Evolutionary conservation across 441 rosid species (phyloP).

Genomic region (Erysimum cheiri): DNA sequence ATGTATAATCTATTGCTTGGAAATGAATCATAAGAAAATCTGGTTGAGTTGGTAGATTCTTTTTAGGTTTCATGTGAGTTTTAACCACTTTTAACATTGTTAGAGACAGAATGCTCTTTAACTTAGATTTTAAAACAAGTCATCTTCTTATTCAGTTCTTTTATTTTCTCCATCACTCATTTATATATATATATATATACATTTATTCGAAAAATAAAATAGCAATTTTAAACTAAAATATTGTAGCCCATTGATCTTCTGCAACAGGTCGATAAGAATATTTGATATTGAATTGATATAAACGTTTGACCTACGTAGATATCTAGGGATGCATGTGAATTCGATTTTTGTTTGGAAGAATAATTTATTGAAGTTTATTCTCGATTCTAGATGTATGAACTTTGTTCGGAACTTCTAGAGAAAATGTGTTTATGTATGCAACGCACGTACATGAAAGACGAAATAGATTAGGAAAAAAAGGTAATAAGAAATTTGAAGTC

Average conservation of each 20-base stretch:
- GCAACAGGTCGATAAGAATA: not conserved
- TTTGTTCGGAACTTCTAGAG: too few species aligned
- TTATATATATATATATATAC: not conserved
- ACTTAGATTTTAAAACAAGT: constrained; percentile 49
- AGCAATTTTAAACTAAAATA: not conserved
- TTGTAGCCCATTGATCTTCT: not conserved
- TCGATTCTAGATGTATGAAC: too few species aligned
- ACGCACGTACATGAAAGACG: not conserved
- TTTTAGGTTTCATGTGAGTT: constrained; percentile 29
- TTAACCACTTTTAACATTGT: constrained; percentile 17
- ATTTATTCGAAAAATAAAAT: not conserved
- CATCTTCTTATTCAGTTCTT: constrained; percentile 4
- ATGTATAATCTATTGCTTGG: constrained; percentile 21
- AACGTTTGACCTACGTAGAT: too few species aligned
- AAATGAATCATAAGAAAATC: constrained; percentile 22
- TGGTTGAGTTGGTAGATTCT: constrained; percentile 32
- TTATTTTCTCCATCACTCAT: not conserved
- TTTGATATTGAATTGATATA: not conserved
- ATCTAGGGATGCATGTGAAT: too few species aligned
- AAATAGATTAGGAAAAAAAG: not conserved
- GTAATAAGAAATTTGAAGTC: not conserved
- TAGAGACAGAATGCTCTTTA: constrained; percentile 18
- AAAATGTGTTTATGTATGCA: not conserved
- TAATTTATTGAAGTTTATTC: too few species aligned
- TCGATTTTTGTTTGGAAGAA: too few species aligned